phyloP scores from a whole-genome alignment of 2,329 filamentous ascomycete species.

The Colletotrichum sidae region DNA sequence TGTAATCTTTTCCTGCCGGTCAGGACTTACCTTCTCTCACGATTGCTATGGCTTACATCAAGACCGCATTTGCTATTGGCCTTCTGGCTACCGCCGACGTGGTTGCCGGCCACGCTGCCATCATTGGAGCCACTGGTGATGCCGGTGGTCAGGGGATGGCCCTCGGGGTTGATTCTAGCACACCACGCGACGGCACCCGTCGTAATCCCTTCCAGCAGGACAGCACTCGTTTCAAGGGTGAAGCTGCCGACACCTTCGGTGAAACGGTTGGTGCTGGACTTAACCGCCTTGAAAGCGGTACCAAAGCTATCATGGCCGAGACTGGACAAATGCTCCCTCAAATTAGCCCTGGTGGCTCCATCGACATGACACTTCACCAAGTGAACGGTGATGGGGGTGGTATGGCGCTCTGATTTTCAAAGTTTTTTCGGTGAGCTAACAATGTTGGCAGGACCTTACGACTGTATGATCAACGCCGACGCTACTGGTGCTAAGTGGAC shows the following conservation, averaged over 20 bases:
- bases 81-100: conserved; percentile 66
- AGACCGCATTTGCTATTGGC: conserved; percentile 53
- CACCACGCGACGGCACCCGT: conserved; percentile 70
- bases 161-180: conserved; percentile 62
- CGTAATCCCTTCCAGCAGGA: conserved; percentile 74
- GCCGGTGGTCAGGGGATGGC: conserved; percentile 66
- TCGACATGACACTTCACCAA: conserved; percentile 74
- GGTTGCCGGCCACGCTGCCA: conserved; percentile 70
- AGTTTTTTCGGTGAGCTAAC: not conserved
- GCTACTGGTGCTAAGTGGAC: conserved; percentile 66
- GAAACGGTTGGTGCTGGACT: conserved; percentile 68
- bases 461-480: conserved; percentile 72
- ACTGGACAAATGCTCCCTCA: conserved; percentile 70
- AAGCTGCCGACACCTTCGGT: conserved; percentile 63
- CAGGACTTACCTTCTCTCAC: conserved; percentile 34
- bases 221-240: conserved; percentile 70
- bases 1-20: conserved; percentile 35
- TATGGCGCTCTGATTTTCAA: conserved; percentile 1
- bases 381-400: conserved; percentile 76
- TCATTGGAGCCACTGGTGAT: conserved; percentile 68
- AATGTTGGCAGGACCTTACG: conserved; percentile 58
- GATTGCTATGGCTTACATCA: conserved; percentile 46
- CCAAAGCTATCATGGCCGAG: conserved; percentile 66
- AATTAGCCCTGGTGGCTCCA: conserved; percentile 65
- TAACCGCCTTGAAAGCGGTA: conserved; percentile 69